Conservation (phyloP, 208 protist species). For the Willaertia magna region DNA sequence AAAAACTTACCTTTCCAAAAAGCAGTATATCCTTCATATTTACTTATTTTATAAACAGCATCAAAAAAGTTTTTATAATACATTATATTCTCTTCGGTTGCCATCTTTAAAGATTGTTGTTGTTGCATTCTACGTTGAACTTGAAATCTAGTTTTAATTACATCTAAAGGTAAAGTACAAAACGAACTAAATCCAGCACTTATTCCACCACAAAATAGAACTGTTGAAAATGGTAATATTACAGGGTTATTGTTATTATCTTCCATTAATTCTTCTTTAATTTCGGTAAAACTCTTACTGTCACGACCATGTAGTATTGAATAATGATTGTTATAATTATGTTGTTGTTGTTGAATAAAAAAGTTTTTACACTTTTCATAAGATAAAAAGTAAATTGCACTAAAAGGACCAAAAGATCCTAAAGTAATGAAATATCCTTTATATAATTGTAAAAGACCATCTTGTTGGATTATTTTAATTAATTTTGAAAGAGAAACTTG, state of each 20-base stretch:
- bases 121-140: not conserved
- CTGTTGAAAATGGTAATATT: not conserved
- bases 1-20: constrained; percentile 3
- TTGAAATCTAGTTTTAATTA: constrained; percentile 11
- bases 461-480: not conserved
- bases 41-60: not conserved
- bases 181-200: not conserved
- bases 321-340: no score
- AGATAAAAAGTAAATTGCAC: not conserved
- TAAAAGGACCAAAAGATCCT: not conserved
- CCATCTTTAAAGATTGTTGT: not conserved
- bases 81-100: not conserved
- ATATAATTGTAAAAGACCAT: not conserved
- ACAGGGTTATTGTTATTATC: no score
- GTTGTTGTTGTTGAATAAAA: not conserved
- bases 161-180: not conserved
- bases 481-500: not conserved
- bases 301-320: no score
- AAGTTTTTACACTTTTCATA: not conserved
- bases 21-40: not conserved
- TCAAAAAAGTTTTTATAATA: not conserved
- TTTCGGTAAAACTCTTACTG: no score
- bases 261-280: no score
- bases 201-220: not conserved
- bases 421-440: constrained; percentile 6